Evolutionary conservation across 352 stramenopile genomes (phyloP), one percentile per base, ranked within the genome.

Genomic region (Aphanomyces cochlioides): DNA sequence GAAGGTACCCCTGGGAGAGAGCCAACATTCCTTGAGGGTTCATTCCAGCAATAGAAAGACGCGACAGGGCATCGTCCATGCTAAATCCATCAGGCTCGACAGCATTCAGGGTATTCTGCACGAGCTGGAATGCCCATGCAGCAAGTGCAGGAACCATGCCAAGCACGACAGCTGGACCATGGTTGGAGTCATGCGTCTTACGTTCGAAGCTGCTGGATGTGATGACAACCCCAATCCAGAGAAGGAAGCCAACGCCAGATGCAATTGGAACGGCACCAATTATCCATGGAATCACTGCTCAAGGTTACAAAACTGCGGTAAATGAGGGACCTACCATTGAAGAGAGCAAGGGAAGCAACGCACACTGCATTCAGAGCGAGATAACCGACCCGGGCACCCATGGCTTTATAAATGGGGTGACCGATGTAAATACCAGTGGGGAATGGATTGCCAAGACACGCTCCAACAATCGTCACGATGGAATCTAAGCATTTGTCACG

Each of bases 141-240:
- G 76, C 76, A 36, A 84, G 71, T 7, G 74, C 76, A 36, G 78
- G 78, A 1, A 84, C 69, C 45, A 84, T 78, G 1, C 78, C 78
- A 1, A 84, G 67, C 4, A 77, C 78, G n/a, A 81, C 76, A 0
- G 78, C 76, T 4, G 76, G 74, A 10, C 76, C 78, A 67, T 81
- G 76, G 57, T 79, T 83, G 28, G 73, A 75, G 66, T 83, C 79
- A 36, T 67, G 53, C 21, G 43, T 21, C 28, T 75, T 79, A 39
- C 66, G 74, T 34, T 74, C 78, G 68, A 84, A 84, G 57, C 76
- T 80, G 63, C 72, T 78, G 28, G 78, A 75, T 7, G 75, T 76
- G 68, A 81, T 77, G 36, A 81, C 78, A 37, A 84, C 75, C 17
- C 78, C 78, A 50, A 84, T 84, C 78, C 78, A 84, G n/a, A 84